phyloP scores from a whole-genome alignment of 371 early-diverging fungal species.

The Mucor indicus region DNA sequence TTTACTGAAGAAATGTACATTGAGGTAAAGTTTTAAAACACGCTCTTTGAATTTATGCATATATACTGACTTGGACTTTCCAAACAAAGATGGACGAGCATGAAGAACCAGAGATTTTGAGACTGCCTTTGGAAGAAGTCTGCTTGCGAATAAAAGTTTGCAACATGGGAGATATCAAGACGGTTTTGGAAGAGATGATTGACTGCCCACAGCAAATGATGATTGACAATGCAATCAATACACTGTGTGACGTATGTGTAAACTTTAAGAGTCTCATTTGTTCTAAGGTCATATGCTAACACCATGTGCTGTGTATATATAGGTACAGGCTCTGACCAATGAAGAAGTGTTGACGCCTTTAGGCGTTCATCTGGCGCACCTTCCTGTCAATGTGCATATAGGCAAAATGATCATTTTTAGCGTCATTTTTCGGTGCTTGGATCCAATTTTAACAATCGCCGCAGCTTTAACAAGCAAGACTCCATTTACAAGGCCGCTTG shows the following conservation, averaged over 20 bases:
- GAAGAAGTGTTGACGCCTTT: conserved; percentile 83
- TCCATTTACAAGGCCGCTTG: conserved; percentile 76
- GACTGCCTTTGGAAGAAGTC: conserved; percentile 77
- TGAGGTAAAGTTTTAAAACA: too few species aligned
- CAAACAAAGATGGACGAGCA: conserved; percentile 53
- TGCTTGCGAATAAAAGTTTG: conserved; percentile 79
- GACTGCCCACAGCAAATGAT: conserved; percentile 74
- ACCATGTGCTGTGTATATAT: conserved; percentile 40
- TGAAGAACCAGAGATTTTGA: conserved; percentile 78
- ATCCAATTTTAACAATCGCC: conserved; percentile 79
- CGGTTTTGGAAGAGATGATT: conserved; percentile 62
- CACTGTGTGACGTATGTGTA: conserved; percentile 59
- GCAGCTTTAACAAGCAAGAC: conserved; percentile 69
- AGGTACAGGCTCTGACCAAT: too few species aligned
- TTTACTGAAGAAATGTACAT: conserved; percentile 56
- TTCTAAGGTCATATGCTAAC: conserved; percentile 15
- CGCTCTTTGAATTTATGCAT: too few species aligned
- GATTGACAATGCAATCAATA: conserved; percentile 63
- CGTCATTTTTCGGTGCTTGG: conserved; percentile 77
- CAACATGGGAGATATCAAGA: conserved; percentile 50
- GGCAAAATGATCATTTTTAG: conserved; percentile 91
- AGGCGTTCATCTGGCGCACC: conserved; percentile 80
- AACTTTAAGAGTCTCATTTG: neutral
- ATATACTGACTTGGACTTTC: neutral
- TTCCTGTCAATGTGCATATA: conserved; percentile 86